A percentile compares a stretch with the other conserved stretches of the same genome.
Evolutionary conservation across 306 rosid genomes (phyloP).

Genomic region (Acacia acuminata): DNA sequence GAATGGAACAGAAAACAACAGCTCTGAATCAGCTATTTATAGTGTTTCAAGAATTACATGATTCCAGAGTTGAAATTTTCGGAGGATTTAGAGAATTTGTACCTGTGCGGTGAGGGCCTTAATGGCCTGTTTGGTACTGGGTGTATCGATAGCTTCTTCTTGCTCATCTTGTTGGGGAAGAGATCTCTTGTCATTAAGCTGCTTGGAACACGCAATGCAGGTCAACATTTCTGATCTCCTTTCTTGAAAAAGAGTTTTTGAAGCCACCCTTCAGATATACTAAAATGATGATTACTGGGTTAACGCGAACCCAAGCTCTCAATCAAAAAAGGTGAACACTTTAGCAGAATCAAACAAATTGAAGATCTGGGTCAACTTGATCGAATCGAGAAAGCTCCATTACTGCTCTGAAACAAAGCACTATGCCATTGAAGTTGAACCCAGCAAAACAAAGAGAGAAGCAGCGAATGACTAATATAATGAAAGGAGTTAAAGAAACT

Average conservation of each 20-base stretch:
- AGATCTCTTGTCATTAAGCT: slow-evolving; percentile 87
- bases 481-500: not conserved
- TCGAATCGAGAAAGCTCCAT: slow-evolving; percentile 34
- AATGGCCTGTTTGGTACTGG: slow-evolving; percentile 85
- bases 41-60: not conserved
- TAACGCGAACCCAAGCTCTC: slow-evolving; percentile 11
- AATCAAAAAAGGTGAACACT: slow-evolving; percentile 29
- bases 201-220: slow-evolving; percentile 93
- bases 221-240: slow-evolving; percentile 68
- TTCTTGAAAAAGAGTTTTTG: slow-evolving; percentile 12
- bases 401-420: slow-evolving; percentile 7
- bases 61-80: not conserved
- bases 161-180: slow-evolving; percentile 67
- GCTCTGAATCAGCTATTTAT: not conserved
- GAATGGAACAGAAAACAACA: not conserved
- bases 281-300: slow-evolving; percentile 25
- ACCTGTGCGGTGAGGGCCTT: slow-evolving; percentile 93
- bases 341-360: slow-evolving; percentile 29
- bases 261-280: slow-evolving; percentile 20
- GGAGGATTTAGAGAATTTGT: slow-evolving; percentile 7
- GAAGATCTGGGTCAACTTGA: slow-evolving; percentile 49
- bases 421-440: slow-evolving; percentile 5
- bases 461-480: not conserved
- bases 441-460: not conserved
- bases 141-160: slow-evolving; percentile 67